phyloP scores from a whole-genome alignment of 805 yeast species.

The Lachancea kluyveri region DNA sequence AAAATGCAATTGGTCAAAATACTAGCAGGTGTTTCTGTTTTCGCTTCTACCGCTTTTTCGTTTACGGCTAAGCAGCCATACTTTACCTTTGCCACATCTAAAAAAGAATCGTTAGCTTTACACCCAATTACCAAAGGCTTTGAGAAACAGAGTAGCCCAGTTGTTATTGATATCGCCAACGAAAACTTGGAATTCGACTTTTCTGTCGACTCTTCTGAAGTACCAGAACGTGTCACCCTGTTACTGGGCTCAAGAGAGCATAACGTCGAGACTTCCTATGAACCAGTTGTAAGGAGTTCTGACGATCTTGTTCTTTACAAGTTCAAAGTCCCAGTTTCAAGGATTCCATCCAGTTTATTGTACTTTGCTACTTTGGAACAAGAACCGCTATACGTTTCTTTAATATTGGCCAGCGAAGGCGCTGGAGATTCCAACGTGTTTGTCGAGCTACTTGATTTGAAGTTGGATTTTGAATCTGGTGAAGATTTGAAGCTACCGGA shows the following conservation, averaged over 20 bases:
- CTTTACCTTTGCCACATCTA: constrained; percentile 12
- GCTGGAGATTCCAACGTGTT: constrained; percentile 13
- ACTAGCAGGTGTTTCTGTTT: constrained; percentile 7
- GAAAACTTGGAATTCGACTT: constrained; percentile 18
- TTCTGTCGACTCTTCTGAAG: constrained; percentile 11
- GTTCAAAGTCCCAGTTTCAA: constrained; percentile 9
- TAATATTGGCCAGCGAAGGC: constrained; percentile 16
- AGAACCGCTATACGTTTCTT: constrained; percentile 15
- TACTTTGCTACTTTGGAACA: constrained; percentile 15
- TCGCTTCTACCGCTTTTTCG: constrained; percentile 8
- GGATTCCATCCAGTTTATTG: constrained; percentile 13
- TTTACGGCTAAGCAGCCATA: constrained; percentile 10
- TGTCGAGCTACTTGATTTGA: constrained; percentile 16
- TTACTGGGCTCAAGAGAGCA: constrained; percentile 22
- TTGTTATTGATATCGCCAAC: constrained; percentile 11
- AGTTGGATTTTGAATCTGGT: constrained; percentile 6
- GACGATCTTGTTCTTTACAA: constrained; percentile 13
- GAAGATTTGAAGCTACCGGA: constrained; percentile 13
- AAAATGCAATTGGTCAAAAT: constrained; percentile 11
- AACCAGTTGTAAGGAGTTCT: constrained; percentile 16
- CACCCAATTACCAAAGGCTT: constrained; percentile 2
- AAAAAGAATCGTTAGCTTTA: constrained; percentile 8
- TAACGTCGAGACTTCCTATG: constrained; percentile 19
- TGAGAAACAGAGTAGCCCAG: constrained; percentile 7
- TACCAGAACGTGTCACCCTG: constrained; percentile 20